These are phyloP conservation scores for Diaporthe destruens DNA, from an alignment of 2,329 filamentous ascomycete species.

Conservation along the genomic window DNA sequence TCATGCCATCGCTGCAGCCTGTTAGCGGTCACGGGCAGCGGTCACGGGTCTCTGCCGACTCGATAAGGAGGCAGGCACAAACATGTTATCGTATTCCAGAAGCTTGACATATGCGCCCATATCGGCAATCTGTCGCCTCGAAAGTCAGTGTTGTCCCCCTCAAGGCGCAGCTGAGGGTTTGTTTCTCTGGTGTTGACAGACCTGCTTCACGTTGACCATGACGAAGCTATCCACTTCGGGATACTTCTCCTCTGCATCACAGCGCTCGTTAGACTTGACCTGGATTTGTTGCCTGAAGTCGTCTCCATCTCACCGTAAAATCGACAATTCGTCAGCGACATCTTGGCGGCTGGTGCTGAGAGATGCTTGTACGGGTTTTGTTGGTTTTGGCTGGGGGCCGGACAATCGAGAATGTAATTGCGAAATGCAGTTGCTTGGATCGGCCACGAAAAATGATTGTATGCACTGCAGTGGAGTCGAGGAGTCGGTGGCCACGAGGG, in stretches of 20 bases:
- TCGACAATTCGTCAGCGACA: slow-evolving; percentile 56
- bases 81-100: slow-evolving; percentile 98
- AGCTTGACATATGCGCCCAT: slow-evolving; percentile 99
- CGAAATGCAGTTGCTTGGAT: slow-evolving; percentile 9
- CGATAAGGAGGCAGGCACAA: neutral
- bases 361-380: neutral
- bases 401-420: neutral
- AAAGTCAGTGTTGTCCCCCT: slow-evolving; percentile 41
- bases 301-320: slow-evolving; percentile 50
- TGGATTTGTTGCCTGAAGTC: neutral
- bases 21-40: slow-evolving; percentile 18
- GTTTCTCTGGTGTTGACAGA: slow-evolving; percentile 54
- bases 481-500: slow-evolving; percentile 14
- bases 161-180: neutral
- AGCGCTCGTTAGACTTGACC: slow-evolving; percentile 54
- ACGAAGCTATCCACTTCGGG: slow-evolving; percentile 99
- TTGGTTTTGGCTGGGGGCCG: neutral
- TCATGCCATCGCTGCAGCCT: slow-evolving; percentile 84
- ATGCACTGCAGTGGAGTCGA: slow-evolving; percentile 17
- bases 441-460: neutral
- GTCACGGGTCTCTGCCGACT: neutral
- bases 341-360: slow-evolving; percentile 46
- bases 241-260: slow-evolving; percentile 68
- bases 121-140: slow-evolving; percentile 82
- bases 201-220: slow-evolving; percentile 99